Percentiles rank a stretch among this genome's conserved stretches.
Evolutionary conservation across 352 stramenopile species (phyloP).

Genomic region (Thraustotheca clavata): DNA sequence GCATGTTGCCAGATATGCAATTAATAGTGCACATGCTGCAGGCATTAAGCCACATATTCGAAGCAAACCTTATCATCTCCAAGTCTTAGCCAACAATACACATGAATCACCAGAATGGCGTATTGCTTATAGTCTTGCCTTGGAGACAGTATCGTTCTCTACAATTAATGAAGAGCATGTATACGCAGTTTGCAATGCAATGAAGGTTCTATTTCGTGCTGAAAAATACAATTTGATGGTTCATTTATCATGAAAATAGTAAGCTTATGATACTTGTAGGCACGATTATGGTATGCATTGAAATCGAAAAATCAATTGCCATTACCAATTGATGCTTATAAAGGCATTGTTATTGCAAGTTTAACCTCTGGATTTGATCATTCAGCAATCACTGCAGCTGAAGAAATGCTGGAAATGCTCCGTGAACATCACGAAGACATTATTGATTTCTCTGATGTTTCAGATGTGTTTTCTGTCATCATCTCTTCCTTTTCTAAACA

Average conservation of each 20-base stretch:
- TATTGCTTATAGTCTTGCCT: conserved; percentile 61
- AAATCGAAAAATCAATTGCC: conserved; percentile 16
- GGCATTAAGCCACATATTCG: conserved; percentile 53
- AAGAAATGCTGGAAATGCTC: conserved; percentile 16
- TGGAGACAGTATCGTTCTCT: conserved; percentile 62
- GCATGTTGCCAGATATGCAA: conserved; percentile 43
- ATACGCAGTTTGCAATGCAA: conserved; percentile 56
- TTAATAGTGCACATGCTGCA: conserved; percentile 37
- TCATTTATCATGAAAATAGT: background rate
- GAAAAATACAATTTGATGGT: conserved; percentile 19
- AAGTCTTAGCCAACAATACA: conserved; percentile 26
- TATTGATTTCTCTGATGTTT: conserved; percentile 14
- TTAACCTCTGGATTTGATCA: conserved; percentile 3
- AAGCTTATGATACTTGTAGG: background rate
- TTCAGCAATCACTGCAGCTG: conserved; percentile 1
- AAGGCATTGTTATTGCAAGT: conserved; percentile 17
- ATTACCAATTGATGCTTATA: conserved; percentile 20
- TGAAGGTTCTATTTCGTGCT: conserved; percentile 49
- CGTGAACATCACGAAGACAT: conserved; percentile 12
- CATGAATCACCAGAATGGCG: conserved; percentile 45
- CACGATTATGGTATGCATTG: conserved; percentile 16
- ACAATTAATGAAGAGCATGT: conserved; percentile 53
- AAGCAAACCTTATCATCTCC: conserved; percentile 49
- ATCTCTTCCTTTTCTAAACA: conserved; percentile 14
- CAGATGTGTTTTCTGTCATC: conserved; percentile 19